Evolutionary conservation across 495 filamentous ascomycete species (phyloP).

Genomic region (Pyrenula aspistea): DNA sequence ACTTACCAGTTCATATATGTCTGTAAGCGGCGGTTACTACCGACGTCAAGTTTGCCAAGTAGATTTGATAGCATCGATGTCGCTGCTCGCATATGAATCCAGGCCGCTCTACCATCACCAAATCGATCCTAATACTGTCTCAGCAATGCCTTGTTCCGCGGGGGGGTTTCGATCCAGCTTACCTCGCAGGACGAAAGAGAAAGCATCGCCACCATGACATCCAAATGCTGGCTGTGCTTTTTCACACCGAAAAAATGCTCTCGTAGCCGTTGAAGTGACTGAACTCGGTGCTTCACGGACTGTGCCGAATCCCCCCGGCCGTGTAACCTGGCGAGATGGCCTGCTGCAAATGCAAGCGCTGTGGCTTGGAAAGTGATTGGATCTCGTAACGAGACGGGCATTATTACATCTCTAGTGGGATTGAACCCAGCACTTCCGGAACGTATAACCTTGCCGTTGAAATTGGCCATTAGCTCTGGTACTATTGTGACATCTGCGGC

Average conservation of each 20-base stretch:
- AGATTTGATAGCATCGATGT: background rate
- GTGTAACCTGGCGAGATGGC: background rate
- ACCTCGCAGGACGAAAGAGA: background rate
- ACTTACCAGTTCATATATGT: background rate
- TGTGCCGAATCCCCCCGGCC: background rate
- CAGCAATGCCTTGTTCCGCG: background rate
- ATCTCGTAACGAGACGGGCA: background rate
- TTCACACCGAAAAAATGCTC: background rate
- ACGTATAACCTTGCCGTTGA: background rate
- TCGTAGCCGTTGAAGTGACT: background rate
- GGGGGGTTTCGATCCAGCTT: background rate
- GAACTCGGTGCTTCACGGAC: background rate
- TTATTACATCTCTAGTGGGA: background rate
- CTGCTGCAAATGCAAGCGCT: background rate
- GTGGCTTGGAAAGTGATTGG: background rate
- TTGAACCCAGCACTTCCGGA: background rate
- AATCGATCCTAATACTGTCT: background rate
- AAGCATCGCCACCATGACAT: background rate
- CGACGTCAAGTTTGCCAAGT: background rate
- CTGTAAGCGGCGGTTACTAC: background rate
- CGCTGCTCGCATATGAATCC: background rate
- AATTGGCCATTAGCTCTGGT: background rate
- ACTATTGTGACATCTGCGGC: background rate
- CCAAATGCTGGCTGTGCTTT: background rate
- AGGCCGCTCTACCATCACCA: background rate